Evolutionary conservation across 805 yeast species (phyloP).

Genomic region (Candida wancherniae): DNA sequence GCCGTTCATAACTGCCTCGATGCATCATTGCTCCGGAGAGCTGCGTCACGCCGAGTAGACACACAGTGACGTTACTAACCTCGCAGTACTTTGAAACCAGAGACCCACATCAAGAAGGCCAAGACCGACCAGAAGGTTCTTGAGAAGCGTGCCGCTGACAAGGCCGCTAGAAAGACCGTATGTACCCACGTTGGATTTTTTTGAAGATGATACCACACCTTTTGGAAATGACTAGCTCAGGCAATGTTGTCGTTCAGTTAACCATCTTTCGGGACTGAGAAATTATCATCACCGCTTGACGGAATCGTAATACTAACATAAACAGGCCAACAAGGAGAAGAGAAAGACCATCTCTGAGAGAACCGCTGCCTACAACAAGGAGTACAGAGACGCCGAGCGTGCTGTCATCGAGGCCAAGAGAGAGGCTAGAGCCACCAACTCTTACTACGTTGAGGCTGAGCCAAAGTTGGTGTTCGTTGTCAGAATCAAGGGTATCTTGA

Average conservation of each 20-base stretch:
- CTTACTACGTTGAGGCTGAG: constrained; percentile 94
- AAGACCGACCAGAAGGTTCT: constrained; percentile 74
- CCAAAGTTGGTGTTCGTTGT: constrained; percentile 90
- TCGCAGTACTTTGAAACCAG: constrained; percentile 60
- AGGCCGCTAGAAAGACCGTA: constrained; percentile 75
- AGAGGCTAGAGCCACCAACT: constrained; percentile 89
- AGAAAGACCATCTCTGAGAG: constrained; percentile 80
- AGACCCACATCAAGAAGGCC: constrained; percentile 78
- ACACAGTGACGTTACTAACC: constrained; percentile 4
- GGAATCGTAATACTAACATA: constrained; percentile 7
- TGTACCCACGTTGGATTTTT: constrained; percentile 37
- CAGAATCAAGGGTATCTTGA: constrained; percentile 99
- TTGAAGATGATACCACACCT: constrained; percentile 51
- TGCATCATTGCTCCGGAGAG: no score
- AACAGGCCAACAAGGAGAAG: constrained; percentile 42
- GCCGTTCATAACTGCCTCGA: no score
- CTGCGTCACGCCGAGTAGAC: no score
- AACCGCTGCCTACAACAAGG: constrained; percentile 95
- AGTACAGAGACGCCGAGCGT: constrained; percentile 90
- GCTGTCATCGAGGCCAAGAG: constrained; percentile 83
- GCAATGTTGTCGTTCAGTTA: constrained; percentile 71
- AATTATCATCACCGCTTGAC: constrained; percentile 8
- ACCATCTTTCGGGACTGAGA: constrained; percentile 87
- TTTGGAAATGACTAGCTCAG: constrained; percentile 57
- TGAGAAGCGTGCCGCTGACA: constrained; percentile 76